Conservation (phyloP, 2,329 filamentous ascomycete species). For the Keithomyces neogunnii region DNA sequence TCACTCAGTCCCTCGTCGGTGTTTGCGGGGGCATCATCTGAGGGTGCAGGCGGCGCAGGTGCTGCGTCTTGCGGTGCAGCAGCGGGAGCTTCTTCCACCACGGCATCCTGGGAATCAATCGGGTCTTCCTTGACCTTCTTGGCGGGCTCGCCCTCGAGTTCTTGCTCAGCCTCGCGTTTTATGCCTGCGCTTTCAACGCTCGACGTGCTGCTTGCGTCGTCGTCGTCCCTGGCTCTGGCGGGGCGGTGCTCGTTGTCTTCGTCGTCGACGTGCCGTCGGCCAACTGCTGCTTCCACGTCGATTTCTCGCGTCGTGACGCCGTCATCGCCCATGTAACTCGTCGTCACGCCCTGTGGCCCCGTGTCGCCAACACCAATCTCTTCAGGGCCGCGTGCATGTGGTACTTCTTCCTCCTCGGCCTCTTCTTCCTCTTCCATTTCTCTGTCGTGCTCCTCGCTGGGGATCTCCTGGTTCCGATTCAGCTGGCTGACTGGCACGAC, state of each 20-base stretch:
- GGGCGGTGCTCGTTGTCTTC: conserved; percentile 10
- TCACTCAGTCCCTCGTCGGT: background rate
- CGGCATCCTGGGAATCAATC: background rate
- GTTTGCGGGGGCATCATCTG: background rate
- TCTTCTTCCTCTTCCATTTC: conserved; percentile 39
- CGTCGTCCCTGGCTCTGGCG: conserved; percentile 13
- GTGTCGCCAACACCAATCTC: conserved; percentile 81
- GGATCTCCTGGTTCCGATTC: conserved; percentile 29
- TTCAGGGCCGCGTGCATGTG: conserved; percentile 77
- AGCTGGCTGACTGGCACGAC: conserved; percentile 63
- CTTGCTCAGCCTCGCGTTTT: conserved; percentile 49
- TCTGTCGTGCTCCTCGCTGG: conserved; percentile 13
- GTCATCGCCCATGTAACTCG: conserved; percentile 28
- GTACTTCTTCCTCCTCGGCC: conserved; percentile 52
- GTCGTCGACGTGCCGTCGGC: conserved; percentile 34
- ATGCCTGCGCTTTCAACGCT: conserved; percentile 28
- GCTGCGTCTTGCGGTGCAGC: background rate
- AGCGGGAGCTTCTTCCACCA: background rate
- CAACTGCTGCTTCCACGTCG: conserved; percentile 53
- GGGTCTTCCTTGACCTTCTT: conserved; percentile 43
- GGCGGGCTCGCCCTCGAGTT: conserved; percentile 27
- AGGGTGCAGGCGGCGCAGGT: background rate
- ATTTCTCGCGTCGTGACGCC: conserved; percentile 45
- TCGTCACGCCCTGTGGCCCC: conserved; percentile 56
- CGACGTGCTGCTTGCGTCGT: conserved; percentile 14